Evolutionary conservation across 2,329 filamentous ascomycete genomes (phyloP), one percentile per base, ranked within the genome.

Genomic region (Podosphaera leucotricha): DNA sequence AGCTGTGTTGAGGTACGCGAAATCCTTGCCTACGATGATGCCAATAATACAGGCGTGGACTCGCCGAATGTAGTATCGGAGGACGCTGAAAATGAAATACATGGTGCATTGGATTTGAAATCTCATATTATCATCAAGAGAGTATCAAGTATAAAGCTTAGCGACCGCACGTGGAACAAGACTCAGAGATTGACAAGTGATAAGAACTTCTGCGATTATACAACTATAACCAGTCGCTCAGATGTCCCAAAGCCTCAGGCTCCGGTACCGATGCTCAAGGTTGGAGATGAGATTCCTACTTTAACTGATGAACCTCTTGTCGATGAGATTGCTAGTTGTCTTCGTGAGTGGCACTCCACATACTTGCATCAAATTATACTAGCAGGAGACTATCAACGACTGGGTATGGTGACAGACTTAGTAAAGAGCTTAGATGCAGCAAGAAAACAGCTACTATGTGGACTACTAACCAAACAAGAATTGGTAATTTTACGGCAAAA

Each of bases 281-380:
- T 98, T 58, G 90, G 90, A 46, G 90, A 98, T 57, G 90, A 98
- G 64, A 93, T 85, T 1, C 83, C 86, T 1, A 92, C 84, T 0
- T 94, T 85, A 5, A 68, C 73, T 15, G 77, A 81, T 7, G 92
- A 98, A 59, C 90, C 90, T 2, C 63, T 98, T 48, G 86, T 98
- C 20, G 90, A 98, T 61, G 90, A 98, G 60, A 95, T 98, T 54
- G 86, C 90, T 13, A 94, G 86, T 2, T 98, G 90, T 59, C 64
- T 98, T 49, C 75, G 90, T 53, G 90, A 98, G 68, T 98, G 90
- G 92, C 87, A 98, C 63, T 92, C 90, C 18, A 93, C 86, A 16
- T 92, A 94, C 57, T 69, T 98, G 15, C 92, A 98, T 62, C 84
- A 92, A 58, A 68, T 95, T 20, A 70, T 98, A 1, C 71, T 98